phyloP scores from a whole-genome alignment of 2,329 filamentous ascomycete species.

The Fusarium lyarnte region DNA sequence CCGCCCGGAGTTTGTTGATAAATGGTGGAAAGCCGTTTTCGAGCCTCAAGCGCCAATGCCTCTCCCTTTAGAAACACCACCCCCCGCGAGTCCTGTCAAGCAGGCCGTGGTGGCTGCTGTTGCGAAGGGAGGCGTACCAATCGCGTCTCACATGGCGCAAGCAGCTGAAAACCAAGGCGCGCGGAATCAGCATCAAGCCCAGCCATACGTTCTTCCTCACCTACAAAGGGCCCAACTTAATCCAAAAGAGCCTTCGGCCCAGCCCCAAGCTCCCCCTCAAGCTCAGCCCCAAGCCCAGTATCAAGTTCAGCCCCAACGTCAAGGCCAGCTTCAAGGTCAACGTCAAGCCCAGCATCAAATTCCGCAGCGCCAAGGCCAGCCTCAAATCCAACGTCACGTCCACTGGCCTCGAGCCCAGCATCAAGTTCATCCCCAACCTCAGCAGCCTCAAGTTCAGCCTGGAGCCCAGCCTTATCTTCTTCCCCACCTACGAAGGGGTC shows the following conservation, averaged over 20 bases:
- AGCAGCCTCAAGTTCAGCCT: background rate
- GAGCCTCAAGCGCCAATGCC: background rate
- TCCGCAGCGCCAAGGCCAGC: background rate
- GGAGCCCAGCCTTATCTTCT: too few species aligned
- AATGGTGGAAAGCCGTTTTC: constrained; percentile 35
- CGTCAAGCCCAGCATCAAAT: background rate
- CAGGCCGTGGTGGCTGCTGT: background rate
- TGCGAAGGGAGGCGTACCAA: background rate
- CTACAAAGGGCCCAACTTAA: background rate
- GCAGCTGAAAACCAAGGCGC: background rate
- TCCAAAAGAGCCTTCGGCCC: background rate
- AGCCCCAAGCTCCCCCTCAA: background rate
- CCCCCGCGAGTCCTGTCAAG: background rate
- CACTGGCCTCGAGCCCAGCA: background rate
- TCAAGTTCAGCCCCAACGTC: background rate
- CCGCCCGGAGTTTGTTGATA: constrained; percentile 7
- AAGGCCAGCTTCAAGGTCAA: background rate
- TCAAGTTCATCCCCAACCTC: background rate
- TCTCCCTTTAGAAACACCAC: background rate
- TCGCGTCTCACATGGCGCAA: background rate
- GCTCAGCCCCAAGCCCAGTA: background rate
- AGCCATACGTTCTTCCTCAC: background rate
- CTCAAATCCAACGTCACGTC: background rate
- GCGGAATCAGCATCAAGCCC: background rate
- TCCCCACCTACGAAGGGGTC: too few species aligned